phyloP scores from a whole-genome alignment of 1,284 basidiomycete genomes.

The Malassezia slooffiae region DNA sequence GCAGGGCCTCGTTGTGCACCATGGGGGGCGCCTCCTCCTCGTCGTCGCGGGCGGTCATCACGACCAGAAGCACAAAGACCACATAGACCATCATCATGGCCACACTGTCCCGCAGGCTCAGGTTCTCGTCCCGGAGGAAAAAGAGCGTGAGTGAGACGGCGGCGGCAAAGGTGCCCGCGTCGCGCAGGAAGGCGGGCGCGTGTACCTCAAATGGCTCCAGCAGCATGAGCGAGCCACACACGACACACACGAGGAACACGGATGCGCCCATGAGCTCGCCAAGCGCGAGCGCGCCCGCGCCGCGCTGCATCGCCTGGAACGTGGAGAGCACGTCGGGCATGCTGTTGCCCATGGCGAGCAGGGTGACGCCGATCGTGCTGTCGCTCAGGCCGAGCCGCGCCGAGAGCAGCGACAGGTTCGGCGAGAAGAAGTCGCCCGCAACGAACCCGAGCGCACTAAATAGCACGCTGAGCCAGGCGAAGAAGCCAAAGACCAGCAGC shows the following conservation, averaged over 20 bases:
- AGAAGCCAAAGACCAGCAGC: constrained; percentile 1
- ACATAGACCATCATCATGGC: constrained; percentile 66
- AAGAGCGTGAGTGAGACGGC: constrained; percentile 64
- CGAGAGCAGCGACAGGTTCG: constrained; percentile 40
- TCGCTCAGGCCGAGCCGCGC: constrained; percentile 35
- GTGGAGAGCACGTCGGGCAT: constrained; percentile 61
- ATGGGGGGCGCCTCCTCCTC: too few species aligned
- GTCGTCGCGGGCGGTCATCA: too few species aligned
- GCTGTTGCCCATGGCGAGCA: constrained; percentile 49
- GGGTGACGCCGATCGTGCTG: constrained; percentile 39
- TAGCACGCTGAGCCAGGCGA: constrained; percentile 36
- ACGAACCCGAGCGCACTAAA: constrained; percentile 42
- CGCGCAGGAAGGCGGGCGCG: constrained; percentile 70
- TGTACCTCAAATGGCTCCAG: constrained; percentile 82
- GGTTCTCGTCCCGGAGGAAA: constrained; percentile 67
- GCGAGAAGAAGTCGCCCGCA: constrained; percentile 44
- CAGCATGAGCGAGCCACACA: constrained; percentile 87
- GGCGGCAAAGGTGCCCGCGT: constrained; percentile 80
- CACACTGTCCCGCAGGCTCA: constrained; percentile 64
- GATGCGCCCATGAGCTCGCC: constrained; percentile 92
- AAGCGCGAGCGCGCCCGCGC: constrained; percentile 78
- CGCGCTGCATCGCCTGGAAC: constrained; percentile 75
- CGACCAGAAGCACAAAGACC: constrained; percentile 47
- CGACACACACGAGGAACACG: constrained; percentile 86
- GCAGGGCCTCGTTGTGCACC: too few species aligned